phyloP scores from a whole-genome alignment of 306 rosid species.

The Quercus parvula region DNA sequence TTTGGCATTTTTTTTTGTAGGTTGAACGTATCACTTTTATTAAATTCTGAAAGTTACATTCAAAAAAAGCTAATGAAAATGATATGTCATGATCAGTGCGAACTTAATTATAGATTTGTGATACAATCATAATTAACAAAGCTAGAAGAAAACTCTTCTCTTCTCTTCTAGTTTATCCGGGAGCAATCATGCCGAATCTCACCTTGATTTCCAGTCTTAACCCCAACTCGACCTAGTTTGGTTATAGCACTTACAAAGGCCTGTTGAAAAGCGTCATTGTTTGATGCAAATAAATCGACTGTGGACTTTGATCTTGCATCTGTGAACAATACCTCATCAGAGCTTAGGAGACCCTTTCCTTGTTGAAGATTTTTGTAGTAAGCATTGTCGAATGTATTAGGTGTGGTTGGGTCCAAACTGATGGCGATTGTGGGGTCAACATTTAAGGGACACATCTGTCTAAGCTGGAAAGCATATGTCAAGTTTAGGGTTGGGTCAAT shows the following conservation, averaged over 20 bases:
- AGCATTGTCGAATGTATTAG: slow-evolving; percentile 28
- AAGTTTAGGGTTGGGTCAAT: slow-evolving; percentile 29
- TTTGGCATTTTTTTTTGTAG: too few relatives aligned
- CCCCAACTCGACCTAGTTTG: slow-evolving; percentile 35
- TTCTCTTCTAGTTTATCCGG: slow-evolving; percentile 14
- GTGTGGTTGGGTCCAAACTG: slow-evolving; percentile 39
- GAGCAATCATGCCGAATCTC: slow-evolving; percentile 36
- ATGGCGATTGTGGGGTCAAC: slow-evolving; percentile 40
- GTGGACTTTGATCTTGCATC: slow-evolving; percentile 24
- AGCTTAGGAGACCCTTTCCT: slow-evolving; percentile 35
- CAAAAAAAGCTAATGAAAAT: too few relatives aligned
- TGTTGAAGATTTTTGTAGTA: slow-evolving; percentile 37
- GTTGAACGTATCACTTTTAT: too few relatives aligned
- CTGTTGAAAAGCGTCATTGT: slow-evolving; percentile 14
- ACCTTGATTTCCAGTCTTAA: slow-evolving; percentile 28
- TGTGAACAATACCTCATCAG: slow-evolving; percentile 29
- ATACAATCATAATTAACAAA: neutral
- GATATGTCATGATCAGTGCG: too few relatives aligned
- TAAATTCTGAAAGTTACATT: too few relatives aligned
- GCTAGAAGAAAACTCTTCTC: neutral
- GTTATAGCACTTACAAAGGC: slow-evolving; percentile 38
- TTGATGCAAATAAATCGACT: slow-evolving; percentile 30
- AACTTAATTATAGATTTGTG: neutral
- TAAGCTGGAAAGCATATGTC: slow-evolving; percentile 28
- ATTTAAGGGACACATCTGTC: slow-evolving; percentile 31